Evolutionary conservation across 2,329 filamentous ascomycete genomes (phyloP).

Genomic region (Exserohilum rostratum): DNA sequence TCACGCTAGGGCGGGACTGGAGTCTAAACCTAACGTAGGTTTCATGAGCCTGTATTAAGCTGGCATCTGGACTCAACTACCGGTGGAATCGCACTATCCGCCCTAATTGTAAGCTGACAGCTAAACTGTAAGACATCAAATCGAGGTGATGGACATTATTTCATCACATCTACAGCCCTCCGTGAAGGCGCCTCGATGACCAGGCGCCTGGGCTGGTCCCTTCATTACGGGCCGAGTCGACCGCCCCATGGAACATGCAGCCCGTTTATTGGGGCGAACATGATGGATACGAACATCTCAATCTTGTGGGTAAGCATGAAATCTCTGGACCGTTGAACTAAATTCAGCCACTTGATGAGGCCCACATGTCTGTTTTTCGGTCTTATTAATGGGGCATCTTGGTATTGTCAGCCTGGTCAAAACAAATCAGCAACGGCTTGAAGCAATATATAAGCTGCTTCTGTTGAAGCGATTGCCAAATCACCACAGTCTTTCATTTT

Average conservation of each 20-base stretch:
- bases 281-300: not conserved
- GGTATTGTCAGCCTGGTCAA: not conserved
- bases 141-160: not conserved
- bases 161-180: not conserved
- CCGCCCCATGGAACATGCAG: not conserved
- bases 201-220: not conserved
- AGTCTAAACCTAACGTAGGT: not conserved
- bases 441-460: not conserved
- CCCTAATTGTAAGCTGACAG: not conserved
- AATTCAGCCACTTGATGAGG: too few relatives aligned
- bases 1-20: too few relatives aligned
- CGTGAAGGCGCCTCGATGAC: not conserved
- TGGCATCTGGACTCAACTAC: not conserved
- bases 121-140: not conserved
- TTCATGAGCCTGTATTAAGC: not conserved
- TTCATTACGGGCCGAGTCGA: not conserved
- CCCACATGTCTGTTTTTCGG: not conserved
- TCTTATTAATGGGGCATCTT: not conserved
- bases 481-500: not conserved
- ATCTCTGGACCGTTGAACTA: too few relatives aligned
- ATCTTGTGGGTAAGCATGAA: too few relatives aligned
- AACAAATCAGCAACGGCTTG: not conserved
- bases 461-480: not conserved
- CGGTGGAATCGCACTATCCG: not conserved
- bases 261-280: not conserved